Base-by-base conservation (phyloP, 2,329 filamentous ascomycete genomes). In the Venturia aucupariae region DNA sequence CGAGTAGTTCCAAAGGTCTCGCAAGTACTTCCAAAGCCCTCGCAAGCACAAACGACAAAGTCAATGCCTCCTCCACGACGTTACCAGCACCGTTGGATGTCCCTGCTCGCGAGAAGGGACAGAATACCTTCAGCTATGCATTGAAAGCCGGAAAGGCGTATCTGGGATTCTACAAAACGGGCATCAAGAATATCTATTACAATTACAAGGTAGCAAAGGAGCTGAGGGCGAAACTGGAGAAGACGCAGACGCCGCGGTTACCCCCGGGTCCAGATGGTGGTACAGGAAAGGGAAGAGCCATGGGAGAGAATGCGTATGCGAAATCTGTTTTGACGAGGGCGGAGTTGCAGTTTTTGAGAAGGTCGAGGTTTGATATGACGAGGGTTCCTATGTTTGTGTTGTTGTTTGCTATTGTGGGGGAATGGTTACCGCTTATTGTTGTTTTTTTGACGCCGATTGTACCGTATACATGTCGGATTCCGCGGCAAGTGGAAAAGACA, bases 341-440 rank as follows among this genome's bases (percentile, higher is more conserved):
- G 0, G 84, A 90, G 67, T 88, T 87, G 76, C 86, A 92, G 68
- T 81, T 96, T 1, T 75, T 89, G 61, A 78, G 78, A 66, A 84
- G 93, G 65, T 87, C 86, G 51, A 78, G 80, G 51, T 83, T 89
- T 70, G 94, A 97, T 74, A 77, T 90, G 57, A 78, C 84, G n/a
- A 86, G 91, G 30, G 80, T 97, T 62, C 90, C 92, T 0, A 75
- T 89, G 1, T 97, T 99, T 73, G 86, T 80, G 0, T 67, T 96
- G 3, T 78, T 97, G 61, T 80, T 96, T 7, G 70, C 93, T 0
- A 67, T 96, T 19, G 90, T 89, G 72, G 93, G 92, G 32, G 93
- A 97, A 76, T 88, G 96, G 76, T 90, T 92, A 1, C 91, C 92
- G 0, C 72, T 97, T 6, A 76, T 95, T 6, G 88, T 96, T 1